Percentiles rank a stretch among this genome's conserved stretches.
Evolutionary conservation across 2,329 filamentous ascomycete species (phyloP).

Genomic region (Colletotrichum godetiae): DNA sequence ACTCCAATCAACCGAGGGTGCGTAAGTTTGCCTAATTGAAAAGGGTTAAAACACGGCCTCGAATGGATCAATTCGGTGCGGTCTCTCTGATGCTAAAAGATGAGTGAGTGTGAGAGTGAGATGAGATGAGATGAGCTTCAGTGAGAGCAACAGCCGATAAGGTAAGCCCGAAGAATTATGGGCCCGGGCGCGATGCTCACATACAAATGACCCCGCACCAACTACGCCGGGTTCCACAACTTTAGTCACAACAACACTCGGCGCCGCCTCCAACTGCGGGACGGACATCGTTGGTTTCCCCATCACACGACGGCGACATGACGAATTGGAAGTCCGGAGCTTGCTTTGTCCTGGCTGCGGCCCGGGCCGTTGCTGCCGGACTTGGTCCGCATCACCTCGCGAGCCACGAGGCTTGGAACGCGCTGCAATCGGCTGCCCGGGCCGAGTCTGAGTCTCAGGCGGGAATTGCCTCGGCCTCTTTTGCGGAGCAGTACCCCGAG

Average conservation of each 20-base stretch:
- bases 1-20: background rate
- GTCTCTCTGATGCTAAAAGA: too few species aligned
- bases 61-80: background rate
- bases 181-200: background rate
- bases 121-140: background rate
- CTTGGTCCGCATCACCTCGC: conserved; percentile 13
- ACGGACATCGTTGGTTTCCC: conserved; percentile 16
- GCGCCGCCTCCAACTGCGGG: conserved; percentile 9
- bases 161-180: background rate
- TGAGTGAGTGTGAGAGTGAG: background rate
- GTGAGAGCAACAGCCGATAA: background rate
- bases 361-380: conserved; percentile 9
- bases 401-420: conserved; percentile 15
- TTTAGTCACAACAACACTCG: conserved; percentile 30
- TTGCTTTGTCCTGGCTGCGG: conserved; percentile 20
- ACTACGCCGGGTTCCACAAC: background rate
- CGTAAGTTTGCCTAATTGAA: background rate
- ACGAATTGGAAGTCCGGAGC: conserved; percentile 24
- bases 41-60: background rate
- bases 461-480: background rate
- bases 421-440: conserved; percentile 13
- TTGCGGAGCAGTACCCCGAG: conserved; percentile 46
- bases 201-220: conserved; percentile 17
- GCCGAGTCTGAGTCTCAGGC: background rate
- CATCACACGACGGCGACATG: conserved; percentile 16